Base-by-base conservation (phyloP, 306 rosid species). In the Citrullus amarus region DNA sequence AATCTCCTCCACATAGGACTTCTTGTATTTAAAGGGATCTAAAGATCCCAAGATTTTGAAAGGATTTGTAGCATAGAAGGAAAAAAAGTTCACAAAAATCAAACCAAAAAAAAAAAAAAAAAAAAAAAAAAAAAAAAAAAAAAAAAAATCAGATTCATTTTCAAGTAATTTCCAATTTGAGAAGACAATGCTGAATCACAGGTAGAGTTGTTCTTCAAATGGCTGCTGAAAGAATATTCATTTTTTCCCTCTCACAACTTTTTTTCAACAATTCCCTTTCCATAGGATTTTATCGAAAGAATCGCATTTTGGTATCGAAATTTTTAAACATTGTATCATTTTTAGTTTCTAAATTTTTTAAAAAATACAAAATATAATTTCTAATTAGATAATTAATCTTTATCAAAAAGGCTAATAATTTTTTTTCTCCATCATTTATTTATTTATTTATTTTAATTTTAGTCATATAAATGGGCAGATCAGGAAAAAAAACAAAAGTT, bases 21-120 rank as follows among this genome's bases (percentile, higher is more conserved):
- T 71, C 15, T 79, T 28, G 69, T 83, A 82, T 84, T 88, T 81
- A 85, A 88, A 60, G 88, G 85, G 78, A 41, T 78, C 81, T 44
- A 58, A 22, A 82, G 77, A 58, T 59, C 54, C 75, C 80, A 77
- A 81, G 65, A 11, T 11, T 76, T 81, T 71, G 68, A 70, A 86
- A 84, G 69, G 16, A 76, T 71, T 79, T 39, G 41, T 12, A 56
- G 75, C 79, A 66, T 46, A 28, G 41, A 75, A 72, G 55, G 83
- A 70, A 59, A 58, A 54, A 78, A 16, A 53, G 34, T 20, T 84
- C 81, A 76, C 38, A 57, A 39, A 32, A 76, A 58, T 53, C 67
- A 34, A n/a, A 58, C 50, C 10, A 10, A 41, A 4, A 75, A 55
- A 74, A 1, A 6, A 1, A 32, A 55, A 74, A 1, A 6, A 4